Percentiles rank a stretch among this genome's conserved stretches.
These are phyloP conservation scores for Hyaloscypha hepaticicola DNA, from an alignment of 495 filamentous ascomycete genomes.

Conservation along the genomic window DNA sequence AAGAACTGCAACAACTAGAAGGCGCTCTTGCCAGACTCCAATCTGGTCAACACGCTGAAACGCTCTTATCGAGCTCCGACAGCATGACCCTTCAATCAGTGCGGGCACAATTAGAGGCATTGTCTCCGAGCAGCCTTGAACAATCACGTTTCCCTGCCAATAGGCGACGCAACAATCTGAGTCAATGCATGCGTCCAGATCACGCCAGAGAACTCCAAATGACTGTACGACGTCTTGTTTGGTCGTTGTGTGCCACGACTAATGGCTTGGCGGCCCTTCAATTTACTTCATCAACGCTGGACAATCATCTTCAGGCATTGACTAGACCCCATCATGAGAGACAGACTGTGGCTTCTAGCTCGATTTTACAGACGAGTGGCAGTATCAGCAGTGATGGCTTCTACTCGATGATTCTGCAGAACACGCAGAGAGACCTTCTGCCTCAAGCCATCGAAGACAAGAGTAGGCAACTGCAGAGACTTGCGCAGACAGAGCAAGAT, in stretches of 20 bases:
- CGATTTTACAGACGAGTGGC: not conserved
- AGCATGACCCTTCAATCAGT: not conserved
- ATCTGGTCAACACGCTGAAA: not conserved
- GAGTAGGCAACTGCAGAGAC: not conserved
- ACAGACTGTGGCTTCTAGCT: not conserved
- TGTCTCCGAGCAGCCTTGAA: not conserved
- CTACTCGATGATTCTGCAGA: not conserved
- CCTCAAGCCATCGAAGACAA: not conserved
- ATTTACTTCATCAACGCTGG: not conserved
- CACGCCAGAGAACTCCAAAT: not conserved
- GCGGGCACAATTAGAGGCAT: not conserved
- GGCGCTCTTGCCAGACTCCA: not conserved
- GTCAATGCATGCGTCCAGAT: not conserved
- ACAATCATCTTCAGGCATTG: not conserved
- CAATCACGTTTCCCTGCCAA: not conserved
- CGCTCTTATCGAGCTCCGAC: not conserved
- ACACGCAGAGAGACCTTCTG: not conserved
- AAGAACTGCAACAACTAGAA: conserved; percentile 4
- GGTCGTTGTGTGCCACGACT: not conserved
- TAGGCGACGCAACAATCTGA: not conserved
- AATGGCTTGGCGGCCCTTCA: not conserved
- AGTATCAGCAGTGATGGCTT: not conserved
- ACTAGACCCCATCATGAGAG: not conserved
- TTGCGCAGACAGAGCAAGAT: not conserved
- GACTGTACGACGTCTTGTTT: not conserved